phyloP scores from a whole-genome alignment of 2,329 filamentous ascomycete species.

The Phyllosticta citrichinensis region DNA sequence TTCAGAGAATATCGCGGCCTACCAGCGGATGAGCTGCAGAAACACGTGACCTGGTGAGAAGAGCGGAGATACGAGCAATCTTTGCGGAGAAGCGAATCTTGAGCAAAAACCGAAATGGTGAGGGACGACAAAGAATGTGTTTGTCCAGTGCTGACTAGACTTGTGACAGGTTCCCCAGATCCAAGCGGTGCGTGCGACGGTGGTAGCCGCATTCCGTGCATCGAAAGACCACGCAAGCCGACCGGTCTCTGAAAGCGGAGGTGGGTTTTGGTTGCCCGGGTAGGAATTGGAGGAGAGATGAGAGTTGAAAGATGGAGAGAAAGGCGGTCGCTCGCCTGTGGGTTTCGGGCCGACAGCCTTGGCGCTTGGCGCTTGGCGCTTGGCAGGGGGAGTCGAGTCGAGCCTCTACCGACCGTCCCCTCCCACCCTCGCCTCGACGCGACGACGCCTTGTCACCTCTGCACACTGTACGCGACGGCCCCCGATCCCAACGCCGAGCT shows the following conservation, averaged over 20 bases:
- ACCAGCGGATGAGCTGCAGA: background rate
- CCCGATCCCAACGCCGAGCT: background rate
- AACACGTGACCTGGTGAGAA: background rate
- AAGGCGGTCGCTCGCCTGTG: background rate
- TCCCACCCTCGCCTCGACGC: background rate
- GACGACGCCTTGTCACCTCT: background rate
- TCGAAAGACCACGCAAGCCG: background rate
- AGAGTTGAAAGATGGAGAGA: background rate
- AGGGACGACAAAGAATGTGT: background rate
- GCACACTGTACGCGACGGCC: background rate
- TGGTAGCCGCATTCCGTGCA: background rate
- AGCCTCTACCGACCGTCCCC: background rate
- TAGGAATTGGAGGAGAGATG: background rate
- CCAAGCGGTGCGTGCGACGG: background rate
- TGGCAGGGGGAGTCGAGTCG: background rate
- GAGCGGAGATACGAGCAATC: background rate
- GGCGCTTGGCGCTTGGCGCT: background rate
- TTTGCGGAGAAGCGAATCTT: background rate
- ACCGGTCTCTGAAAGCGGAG: background rate
- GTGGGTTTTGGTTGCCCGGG: background rate
- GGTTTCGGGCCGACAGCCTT: background rate
- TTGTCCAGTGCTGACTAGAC: background rate
- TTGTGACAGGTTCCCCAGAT: background rate
- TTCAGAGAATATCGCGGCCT: background rate
- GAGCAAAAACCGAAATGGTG: background rate